Percentiles rank a stretch among this genome's conserved stretches.
These are phyloP conservation scores for Besnoitia besnoiti DNA, from an alignment of 169 alveolate species.

Conservation along the genomic window DNA sequence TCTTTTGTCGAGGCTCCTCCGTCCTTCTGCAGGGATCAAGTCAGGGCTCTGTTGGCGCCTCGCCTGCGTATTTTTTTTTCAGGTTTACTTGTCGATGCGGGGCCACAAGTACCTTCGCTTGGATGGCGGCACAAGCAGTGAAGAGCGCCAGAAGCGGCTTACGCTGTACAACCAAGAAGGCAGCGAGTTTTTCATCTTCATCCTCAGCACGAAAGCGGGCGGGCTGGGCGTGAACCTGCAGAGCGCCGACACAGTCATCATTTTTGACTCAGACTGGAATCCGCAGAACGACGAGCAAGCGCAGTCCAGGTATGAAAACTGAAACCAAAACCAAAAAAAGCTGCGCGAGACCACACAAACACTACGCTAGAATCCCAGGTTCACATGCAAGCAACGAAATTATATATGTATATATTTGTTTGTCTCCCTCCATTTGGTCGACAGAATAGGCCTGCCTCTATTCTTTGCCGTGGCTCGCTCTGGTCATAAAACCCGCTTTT, in stretches of 20 bases:
- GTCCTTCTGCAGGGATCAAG: not conserved
- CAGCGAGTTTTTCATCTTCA: slow-evolving; percentile 87
- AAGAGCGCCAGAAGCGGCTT: slow-evolving; percentile 79
- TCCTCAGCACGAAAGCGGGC: slow-evolving; percentile 92
- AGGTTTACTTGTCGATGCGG: slow-evolving; percentile 46
- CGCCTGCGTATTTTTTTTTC: not conserved
- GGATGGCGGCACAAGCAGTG: slow-evolving; percentile 91
- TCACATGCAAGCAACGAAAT: not conserved
- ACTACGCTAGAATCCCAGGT: not conserved
- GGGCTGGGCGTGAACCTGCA: slow-evolving; percentile 94
- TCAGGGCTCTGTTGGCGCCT: not conserved
- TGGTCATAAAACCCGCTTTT: no score
- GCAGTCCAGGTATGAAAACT: slow-evolving; percentile 76
- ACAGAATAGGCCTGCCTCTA: no score
- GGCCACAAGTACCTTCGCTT: slow-evolving; percentile 27
- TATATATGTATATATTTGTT: not conserved
- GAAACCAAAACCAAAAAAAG: not conserved
- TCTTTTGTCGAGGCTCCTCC: not conserved
- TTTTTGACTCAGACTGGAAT: slow-evolving; percentile 97
- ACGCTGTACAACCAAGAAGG: slow-evolving; percentile 78
- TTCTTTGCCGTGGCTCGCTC: no score
- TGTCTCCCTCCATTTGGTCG: not conserved
- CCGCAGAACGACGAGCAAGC: slow-evolving; percentile 96
- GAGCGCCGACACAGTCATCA: slow-evolving; percentile 98
- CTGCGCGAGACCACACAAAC: not conserved